Evolutionary conservation across 768 basidiomycete genomes (phyloP), one percentile per base, ranked within the genome.

Genomic region (Mrakia gelida): DNA sequence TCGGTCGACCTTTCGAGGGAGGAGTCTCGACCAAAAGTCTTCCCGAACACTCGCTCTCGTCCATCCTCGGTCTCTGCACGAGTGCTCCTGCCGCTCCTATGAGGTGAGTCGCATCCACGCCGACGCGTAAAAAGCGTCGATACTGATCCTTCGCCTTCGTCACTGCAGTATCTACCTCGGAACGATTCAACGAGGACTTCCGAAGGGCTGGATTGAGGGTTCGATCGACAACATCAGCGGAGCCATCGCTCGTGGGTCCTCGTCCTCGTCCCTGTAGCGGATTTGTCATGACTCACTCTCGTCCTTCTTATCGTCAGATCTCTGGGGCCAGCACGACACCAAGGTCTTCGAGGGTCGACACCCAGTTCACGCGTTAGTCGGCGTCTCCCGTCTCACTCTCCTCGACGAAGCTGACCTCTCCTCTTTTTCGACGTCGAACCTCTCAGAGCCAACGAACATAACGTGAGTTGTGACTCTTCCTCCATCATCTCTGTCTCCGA

Each of bases 151-250:
- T 13, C 38, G 28, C 30, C 52, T 26, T n/a, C 23, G 4, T 7
- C 3, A 7, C 73, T 45, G 10, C 59, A 75, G 75, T 30, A 80
- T 76, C 45, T 80, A 80, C 67, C 70, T 80, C 41, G 79, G 79
- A 15, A 80, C 79, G 1, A 80, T 80, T 21, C 76, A 80, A 52
- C 75, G 79, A 21, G 73, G 68, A 8, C 73, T 80, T 49, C 79
- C 79, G n/a, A 80, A 80, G 38, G 79, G 79, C 0, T 77, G 76
- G 73, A 72, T 80, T 3, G 79, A 77, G 41, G 79, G 77, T 8
- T 73, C 71, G 34, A 78, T 78, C 73, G 77, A 78, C 67, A 78
- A 78, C 63, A 78, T 78, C 71, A 52, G 45, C n/a, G 77, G 77
- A 30, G 77, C 77, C 11, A 72, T 78, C 54, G 45, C 77, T 62